A percentile compares a stretch with the other conserved stretches of the same genome.
These are phyloP conservation scores for Dacryopinax primogenitus DNA, from an alignment of 768 basidiomycete genomes.

Conservation along the genomic window DNA sequence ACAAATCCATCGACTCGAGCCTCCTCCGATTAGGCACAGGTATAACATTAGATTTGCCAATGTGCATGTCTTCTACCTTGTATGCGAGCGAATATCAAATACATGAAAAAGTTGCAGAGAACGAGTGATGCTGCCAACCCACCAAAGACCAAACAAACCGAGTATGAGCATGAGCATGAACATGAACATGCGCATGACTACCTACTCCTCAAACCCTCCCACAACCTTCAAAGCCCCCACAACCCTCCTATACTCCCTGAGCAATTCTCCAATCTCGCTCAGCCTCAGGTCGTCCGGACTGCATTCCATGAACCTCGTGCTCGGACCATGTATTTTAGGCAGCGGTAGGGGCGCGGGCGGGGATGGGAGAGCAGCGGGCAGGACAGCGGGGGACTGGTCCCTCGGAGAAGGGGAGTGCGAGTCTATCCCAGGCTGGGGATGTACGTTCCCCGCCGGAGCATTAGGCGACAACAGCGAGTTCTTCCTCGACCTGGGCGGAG, in stretches of 20 bases:
- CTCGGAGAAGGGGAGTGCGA: conserved; percentile 17
- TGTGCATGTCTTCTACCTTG: too few species aligned
- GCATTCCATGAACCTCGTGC: conserved; percentile 57
- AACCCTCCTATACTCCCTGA: conserved; percentile 68
- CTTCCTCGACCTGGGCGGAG: background rate
- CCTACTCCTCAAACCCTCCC: conserved; percentile 38
- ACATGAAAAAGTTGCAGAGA: too few species aligned
- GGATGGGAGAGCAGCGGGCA: conserved; percentile 29
- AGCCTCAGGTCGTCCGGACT: conserved; percentile 63
- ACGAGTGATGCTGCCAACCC: too few species aligned
- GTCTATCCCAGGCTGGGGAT: conserved; percentile 11
- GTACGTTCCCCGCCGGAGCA: background rate
- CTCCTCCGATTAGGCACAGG: too few species aligned
- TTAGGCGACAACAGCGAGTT: background rate
- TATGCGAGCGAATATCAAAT: too few species aligned
- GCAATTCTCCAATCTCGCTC: conserved; percentile 64
- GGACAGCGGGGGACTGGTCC: conserved; percentile 12
- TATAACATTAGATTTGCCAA: too few species aligned
- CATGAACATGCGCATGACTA: background rate
- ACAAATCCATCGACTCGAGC: too few species aligned
- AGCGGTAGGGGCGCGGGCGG: conserved; percentile 31
- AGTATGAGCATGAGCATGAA: background rate
- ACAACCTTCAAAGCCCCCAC: conserved; percentile 51
- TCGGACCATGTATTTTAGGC: conserved; percentile 44
- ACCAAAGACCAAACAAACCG: too few species aligned